Percentiles rank a stretch among this genome's conserved stretches.
These are phyloP conservation scores for Scolecobasidium constrictum DNA, from an alignment of 2,329 filamentous ascomycete species.

Conservation along the genomic window DNA sequence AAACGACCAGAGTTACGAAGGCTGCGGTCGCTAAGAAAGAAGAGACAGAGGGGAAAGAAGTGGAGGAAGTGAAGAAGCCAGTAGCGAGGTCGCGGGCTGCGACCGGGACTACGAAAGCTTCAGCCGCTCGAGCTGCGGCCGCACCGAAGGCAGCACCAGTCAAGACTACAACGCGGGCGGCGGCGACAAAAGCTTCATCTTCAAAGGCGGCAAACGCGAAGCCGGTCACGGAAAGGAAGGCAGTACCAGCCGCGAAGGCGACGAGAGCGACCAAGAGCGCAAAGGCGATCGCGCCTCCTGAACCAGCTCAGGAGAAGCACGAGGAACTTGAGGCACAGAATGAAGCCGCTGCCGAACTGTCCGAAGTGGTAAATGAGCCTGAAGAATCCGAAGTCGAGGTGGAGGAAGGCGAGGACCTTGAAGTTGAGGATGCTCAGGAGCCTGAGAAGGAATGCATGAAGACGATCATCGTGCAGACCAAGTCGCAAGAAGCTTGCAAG, in stretches of 20 bases:
- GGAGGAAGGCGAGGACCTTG: no score
- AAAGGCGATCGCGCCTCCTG: no score
- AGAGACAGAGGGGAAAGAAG: neutral
- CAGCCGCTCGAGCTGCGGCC: neutral
- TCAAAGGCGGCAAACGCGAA: constrained; percentile 2
- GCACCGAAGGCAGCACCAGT: neutral
- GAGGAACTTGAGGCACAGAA: neutral
- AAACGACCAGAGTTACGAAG: neutral
- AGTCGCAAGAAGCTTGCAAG: neutral
- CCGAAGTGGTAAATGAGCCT: neutral
- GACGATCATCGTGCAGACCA: no score
- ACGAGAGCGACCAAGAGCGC: neutral
- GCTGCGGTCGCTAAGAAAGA: neutral
- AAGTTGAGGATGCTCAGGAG: no score
- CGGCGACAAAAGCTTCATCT: constrained; percentile 3
- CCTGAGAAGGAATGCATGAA: no score
- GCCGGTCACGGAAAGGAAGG: neutral
- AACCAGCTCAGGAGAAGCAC: no score
- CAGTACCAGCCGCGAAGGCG: neutral
- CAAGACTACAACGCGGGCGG: neutral
- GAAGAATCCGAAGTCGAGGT: no score
- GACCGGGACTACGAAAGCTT: neutral
- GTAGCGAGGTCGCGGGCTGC: neutral
- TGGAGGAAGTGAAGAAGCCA: neutral
- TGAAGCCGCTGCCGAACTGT: neutral